Evolutionary conservation across 768 basidiomycete species (phyloP).

Genomic region (Boletus patriciae): DNA sequence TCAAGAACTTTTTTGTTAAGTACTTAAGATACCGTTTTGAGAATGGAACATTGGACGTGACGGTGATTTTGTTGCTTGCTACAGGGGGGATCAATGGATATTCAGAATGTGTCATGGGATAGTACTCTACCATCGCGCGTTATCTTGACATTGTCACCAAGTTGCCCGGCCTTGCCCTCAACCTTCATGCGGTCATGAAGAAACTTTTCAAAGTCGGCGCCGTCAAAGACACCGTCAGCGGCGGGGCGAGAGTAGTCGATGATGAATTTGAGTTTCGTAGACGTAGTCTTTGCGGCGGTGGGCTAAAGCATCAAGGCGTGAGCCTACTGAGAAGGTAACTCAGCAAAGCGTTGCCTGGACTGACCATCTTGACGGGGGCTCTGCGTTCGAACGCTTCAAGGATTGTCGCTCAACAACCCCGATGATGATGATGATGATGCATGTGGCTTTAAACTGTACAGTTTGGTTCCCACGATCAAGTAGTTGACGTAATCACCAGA

Average conservation of each 20-base stretch:
- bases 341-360: conserved; percentile 82
- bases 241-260: conserved; percentile 88
- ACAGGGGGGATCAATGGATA: conserved; percentile 5
- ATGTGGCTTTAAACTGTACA: conserved; percentile 48
- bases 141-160: conserved; percentile 88
- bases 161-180: conserved; percentile 87
- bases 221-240: conserved; percentile 58
- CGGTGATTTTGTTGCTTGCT: conserved; percentile 82
- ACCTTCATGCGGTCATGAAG: conserved; percentile 94
- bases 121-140: conserved; percentile 66
- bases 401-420: not conserved
- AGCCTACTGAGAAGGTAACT: conserved; percentile 92
- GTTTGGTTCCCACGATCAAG: conserved; percentile 32
- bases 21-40: conserved; percentile 99
- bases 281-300: conserved; percentile 49
- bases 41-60: conserved; percentile 84
- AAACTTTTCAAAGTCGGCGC: conserved; percentile 78
- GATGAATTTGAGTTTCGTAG: conserved; percentile 74
- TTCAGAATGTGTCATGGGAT: conserved; percentile 18
- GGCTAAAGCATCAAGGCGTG: conserved; percentile 55
- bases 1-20: conserved; percentile 98
- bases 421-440: not conserved
- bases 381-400: not conserved
- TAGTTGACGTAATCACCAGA: conserved; percentile 12
- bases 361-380: conserved; percentile 63